Base-by-base conservation (phyloP, 768 basidiomycete species). In the Russula dissimulans region DNA sequence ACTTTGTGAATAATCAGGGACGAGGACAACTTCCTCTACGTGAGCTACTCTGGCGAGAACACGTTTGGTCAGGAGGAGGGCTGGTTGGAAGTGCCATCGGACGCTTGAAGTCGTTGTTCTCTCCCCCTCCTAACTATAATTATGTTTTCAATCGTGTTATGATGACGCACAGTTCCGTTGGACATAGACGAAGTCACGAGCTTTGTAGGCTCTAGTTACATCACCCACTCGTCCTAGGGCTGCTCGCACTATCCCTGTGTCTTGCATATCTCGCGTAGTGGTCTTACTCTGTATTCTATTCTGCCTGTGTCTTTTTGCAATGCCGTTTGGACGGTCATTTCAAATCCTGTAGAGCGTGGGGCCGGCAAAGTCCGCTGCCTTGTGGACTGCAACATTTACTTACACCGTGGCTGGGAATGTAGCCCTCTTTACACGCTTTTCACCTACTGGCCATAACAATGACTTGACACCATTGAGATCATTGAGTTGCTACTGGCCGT, bases 11-110 rank as follows among this genome's bases (percentile, higher is more conserved):
- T 64, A n/a, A 26, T 18, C 64, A 97, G 95, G 81, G 97, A 99
- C 67, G 97, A 99, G 72, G 97, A 99, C 72, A 93, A 94, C 64
- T 99, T 99, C 83, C 80, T 99, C 44, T 99, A 97, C 71, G 94
- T 99, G 62, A 91, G 91, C 71, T 98, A 97, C 78, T 97, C 94
- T 42, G 95, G 95, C 61, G 95, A 97, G 88, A 97, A 97, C 76
- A 94, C 91, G 39, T 97, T 97, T 68, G 92, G 94, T 52, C 59
- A 51, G 57, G 59, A 56, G 47, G 65, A 56, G 47, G 65, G 50
- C 12, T 66, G 65, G 65, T 53, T 59, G 48, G 65, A 66, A 34
- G 18, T 66, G 45, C 54, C 63, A 43, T 64, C 49, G 52, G 63
- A 66, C 58, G 54, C 56, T 42, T 66, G 63, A 66, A 52, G 43